phyloP scores from a whole-genome alignment of 225 moss, liverwort and hornwort genomes.

The Rhytidiadelphus loreus region DNA sequence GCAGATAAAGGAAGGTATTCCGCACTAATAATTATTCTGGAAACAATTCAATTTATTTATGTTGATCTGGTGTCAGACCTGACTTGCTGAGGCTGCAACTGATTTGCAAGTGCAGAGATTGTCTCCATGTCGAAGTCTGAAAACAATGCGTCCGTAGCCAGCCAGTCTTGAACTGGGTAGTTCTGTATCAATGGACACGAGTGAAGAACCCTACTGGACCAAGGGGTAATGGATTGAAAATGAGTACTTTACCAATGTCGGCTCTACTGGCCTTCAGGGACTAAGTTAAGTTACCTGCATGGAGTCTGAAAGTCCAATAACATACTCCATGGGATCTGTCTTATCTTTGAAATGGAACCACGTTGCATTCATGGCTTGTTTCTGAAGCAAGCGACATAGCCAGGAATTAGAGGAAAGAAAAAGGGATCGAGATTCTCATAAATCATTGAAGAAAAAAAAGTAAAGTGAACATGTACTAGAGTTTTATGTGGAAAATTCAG shows the following conservation, averaged over 20 bases:
- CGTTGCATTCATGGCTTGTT: constrained; percentile 68
- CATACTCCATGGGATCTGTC: constrained; percentile 65
- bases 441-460: too few relatives aligned
- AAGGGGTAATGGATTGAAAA: too few relatives aligned
- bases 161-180: constrained; percentile 84
- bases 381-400: constrained; percentile 6
- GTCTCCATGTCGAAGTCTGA: constrained; percentile 47
- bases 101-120: constrained; percentile 35
- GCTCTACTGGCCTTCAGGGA: background rate
- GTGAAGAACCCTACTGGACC: background rate
- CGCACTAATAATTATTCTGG: background rate
- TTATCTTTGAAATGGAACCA: constrained; percentile 95
- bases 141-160: constrained; percentile 61
- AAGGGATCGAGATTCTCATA: background rate
- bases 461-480: too few relatives aligned
- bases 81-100: constrained; percentile 62
- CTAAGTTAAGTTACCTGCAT: constrained; percentile 23
- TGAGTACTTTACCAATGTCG: background rate
- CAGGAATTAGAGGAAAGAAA: background rate
- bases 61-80: constrained; percentile 23
- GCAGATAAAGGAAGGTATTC: background rate
- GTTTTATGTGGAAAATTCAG: too few relatives aligned
- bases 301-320: constrained; percentile 46
- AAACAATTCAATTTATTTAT: too few relatives aligned
- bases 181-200: constrained; percentile 2